These are phyloP conservation scores for Cordyceps cateniannulata DNA, from an alignment of 2,329 filamentous ascomycete species.

Conservation along the genomic window DNA sequence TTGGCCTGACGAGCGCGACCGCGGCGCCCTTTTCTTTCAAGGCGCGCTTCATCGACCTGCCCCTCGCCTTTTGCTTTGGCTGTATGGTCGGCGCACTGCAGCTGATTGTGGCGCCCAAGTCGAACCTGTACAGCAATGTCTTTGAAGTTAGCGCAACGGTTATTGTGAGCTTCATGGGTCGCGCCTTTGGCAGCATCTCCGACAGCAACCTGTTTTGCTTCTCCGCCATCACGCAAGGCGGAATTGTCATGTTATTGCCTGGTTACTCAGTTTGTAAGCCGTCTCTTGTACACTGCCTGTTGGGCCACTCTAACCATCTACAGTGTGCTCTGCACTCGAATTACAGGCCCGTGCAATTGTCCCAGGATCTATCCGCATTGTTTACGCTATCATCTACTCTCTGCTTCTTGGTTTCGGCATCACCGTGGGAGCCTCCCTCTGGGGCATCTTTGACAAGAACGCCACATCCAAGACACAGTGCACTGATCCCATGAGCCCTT, in stretches of 20 bases:
- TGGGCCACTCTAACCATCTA: slow-evolving; percentile 7
- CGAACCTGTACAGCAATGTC: slow-evolving; percentile 60
- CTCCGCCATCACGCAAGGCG: slow-evolving; percentile 56
- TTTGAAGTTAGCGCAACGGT: slow-evolving; percentile 59
- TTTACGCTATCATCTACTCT: slow-evolving; percentile 69
- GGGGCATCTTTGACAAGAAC: slow-evolving; percentile 51
- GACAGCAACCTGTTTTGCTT: slow-evolving; percentile 53
- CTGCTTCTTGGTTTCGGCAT: slow-evolving; percentile 68
- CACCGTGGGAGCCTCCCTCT: slow-evolving; percentile 58
- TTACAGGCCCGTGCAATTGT: slow-evolving; percentile 64
- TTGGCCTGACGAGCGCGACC: slow-evolving; percentile 64
- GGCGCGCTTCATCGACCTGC: slow-evolving; percentile 65
- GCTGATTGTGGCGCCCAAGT: slow-evolving; percentile 61
- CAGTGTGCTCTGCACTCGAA: slow-evolving; percentile 47
- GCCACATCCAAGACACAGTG: slow-evolving; percentile 42
- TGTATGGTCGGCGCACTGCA: slow-evolving; percentile 64
- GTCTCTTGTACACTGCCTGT: neutral
- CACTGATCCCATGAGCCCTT: slow-evolving; percentile 34
- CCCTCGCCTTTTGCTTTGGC: slow-evolving; percentile 64
- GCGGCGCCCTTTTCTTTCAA: slow-evolving; percentile 72
- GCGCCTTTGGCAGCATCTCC: slow-evolving; percentile 55
- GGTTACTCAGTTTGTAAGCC: slow-evolving; percentile 53
- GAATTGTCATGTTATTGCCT: slow-evolving; percentile 60
- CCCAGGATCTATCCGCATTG: slow-evolving; percentile 65
- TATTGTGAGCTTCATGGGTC: slow-evolving; percentile 54